A percentile compares a stretch with the other conserved stretches of the same genome.
Conservation (phyloP, 495 filamentous ascomycete species). For the Aspergillus funiculosus region DNA sequence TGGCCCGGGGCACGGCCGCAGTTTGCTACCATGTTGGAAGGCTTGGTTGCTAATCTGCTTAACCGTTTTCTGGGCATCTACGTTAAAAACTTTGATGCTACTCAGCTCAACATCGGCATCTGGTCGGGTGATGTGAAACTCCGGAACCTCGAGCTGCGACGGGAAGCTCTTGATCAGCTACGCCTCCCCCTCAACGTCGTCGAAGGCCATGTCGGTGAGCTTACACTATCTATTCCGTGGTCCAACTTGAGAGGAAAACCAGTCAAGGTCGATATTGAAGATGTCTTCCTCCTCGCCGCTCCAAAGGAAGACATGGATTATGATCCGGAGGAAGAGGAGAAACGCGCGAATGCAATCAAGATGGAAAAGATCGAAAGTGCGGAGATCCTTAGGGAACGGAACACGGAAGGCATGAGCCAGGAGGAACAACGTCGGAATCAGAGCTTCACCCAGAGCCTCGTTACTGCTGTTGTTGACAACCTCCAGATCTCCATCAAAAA, state of each 20-base stretch:
- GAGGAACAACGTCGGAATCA: conserved; percentile 95
- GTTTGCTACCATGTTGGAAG: conserved; percentile 56
- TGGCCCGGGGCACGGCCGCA: conserved; percentile 36
- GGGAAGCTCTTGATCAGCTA: conserved; percentile 93
- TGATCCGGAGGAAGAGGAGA: conserved; percentile 84
- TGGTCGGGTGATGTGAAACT: conserved; percentile 97
- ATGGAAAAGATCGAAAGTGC: conserved; percentile 97
- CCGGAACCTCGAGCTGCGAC: conserved; percentile 81
- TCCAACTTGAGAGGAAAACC: conserved; percentile 91
- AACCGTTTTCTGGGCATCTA: conserved; percentile 99
- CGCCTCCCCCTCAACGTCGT: conserved; percentile 93
- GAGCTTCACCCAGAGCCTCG: conserved; percentile 89
- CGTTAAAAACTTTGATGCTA: conserved; percentile 96
- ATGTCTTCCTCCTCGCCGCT: conserved; percentile 90
- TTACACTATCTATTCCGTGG: conserved; percentile 92
- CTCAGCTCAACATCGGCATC: conserved; percentile 94
- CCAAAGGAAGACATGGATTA: conserved; percentile 92
- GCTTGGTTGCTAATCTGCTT: conserved; percentile 76
- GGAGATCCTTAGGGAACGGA: conserved; percentile 84
- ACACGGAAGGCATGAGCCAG: conserved; percentile 83
- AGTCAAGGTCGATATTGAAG: conserved; percentile 88
- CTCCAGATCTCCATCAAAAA: conserved; percentile 96
- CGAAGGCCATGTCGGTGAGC: conserved; percentile 84
- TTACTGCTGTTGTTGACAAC: conserved; percentile 96
- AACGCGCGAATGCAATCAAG: conserved; percentile 76